Conservation (phyloP, 495 filamentous ascomycete species). For the Penicillium goetzii region DNA sequence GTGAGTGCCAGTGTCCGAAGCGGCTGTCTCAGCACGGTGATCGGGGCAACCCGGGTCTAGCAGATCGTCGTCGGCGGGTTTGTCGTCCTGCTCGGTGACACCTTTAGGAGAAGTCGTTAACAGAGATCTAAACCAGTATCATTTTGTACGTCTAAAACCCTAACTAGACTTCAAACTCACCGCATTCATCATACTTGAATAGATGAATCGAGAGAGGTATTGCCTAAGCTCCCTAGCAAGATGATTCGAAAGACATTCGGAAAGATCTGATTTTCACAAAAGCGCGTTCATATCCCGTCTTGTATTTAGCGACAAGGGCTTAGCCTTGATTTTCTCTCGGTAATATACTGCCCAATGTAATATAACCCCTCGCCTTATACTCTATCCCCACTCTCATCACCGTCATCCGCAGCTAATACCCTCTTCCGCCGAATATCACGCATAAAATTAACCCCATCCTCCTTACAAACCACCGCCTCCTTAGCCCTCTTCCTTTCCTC, state of each 20-base stretch:
- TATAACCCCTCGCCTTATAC: background rate
- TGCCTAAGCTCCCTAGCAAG: too few relatives aligned
- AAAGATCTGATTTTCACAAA: background rate
- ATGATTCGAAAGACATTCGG: too few relatives aligned
- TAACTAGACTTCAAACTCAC: too few relatives aligned
- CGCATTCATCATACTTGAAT: too few relatives aligned
- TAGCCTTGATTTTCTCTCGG: background rate
- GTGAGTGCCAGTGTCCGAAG: background rate
- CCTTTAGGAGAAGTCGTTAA: too few relatives aligned
- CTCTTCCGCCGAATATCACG: slow-evolving; percentile 30
- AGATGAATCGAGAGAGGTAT: too few relatives aligned
- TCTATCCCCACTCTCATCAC: too few relatives aligned
- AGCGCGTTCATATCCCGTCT: background rate
- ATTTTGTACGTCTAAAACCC: too few relatives aligned
- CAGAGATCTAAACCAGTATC: too few relatives aligned
- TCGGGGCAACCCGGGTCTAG: background rate
- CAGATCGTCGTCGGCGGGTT: background rate
- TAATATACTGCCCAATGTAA: background rate
- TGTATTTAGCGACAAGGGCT: background rate
- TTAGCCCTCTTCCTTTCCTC: slow-evolving; percentile 45
- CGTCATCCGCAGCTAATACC: background rate
- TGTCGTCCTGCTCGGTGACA: background rate
- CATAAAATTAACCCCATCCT: slow-evolving; percentile 42
- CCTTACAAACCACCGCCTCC: slow-evolving; percentile 38
- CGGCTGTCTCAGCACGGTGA: background rate